Evolutionary conservation across 257 asterid genomes (phyloP).

Genomic region (Coffea canephora): DNA sequence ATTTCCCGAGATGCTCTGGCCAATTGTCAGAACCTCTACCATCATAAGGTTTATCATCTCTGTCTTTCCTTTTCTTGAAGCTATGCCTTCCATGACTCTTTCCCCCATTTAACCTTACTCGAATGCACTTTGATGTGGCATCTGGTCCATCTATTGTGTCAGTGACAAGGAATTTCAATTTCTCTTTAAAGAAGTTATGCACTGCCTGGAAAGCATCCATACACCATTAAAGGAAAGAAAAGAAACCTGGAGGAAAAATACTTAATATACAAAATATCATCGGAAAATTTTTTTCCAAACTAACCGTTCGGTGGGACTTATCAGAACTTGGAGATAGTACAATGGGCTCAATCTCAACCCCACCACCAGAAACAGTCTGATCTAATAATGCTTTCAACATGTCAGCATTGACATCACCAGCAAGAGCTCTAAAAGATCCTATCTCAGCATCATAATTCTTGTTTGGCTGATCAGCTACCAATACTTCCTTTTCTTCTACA

Average conservation of each 20-base stretch:
- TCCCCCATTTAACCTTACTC: slow-evolving; percentile 70
- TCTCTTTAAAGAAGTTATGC: slow-evolving; percentile 92
- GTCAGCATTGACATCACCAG: slow-evolving; percentile 68
- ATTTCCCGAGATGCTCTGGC: slow-evolving; percentile 82
- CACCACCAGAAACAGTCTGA: slow-evolving; percentile 48
- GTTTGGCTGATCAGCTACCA: slow-evolving; percentile 42
- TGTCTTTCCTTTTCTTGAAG: slow-evolving; percentile 80
- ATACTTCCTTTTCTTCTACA: slow-evolving; percentile 52
- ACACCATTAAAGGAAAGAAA: slow-evolving; percentile 20
- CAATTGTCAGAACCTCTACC: slow-evolving; percentile 84
- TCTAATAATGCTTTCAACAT: slow-evolving; percentile 51
- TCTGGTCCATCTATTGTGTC: slow-evolving; percentile 92
- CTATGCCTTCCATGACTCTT: slow-evolving; percentile 47
- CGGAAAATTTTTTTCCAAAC: slow-evolving; percentile 19
- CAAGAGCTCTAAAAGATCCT: slow-evolving; percentile 71
- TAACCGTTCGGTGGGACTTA: slow-evolving; percentile 80
- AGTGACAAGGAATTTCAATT: slow-evolving; percentile 75
- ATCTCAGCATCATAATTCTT: slow-evolving; percentile 59
- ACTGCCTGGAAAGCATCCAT: slow-evolving; percentile 59
- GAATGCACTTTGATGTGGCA: slow-evolving; percentile 73
- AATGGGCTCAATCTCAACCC: slow-evolving; percentile 44
- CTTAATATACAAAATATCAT: slow-evolving; percentile 5
- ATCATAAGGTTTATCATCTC: slow-evolving; percentile 72
- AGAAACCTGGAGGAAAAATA: slow-evolving; percentile 6
- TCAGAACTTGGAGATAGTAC: slow-evolving; percentile 81